Conservation (phyloP, 768 basidiomycete species). For the Dendrothele bispora region DNA sequence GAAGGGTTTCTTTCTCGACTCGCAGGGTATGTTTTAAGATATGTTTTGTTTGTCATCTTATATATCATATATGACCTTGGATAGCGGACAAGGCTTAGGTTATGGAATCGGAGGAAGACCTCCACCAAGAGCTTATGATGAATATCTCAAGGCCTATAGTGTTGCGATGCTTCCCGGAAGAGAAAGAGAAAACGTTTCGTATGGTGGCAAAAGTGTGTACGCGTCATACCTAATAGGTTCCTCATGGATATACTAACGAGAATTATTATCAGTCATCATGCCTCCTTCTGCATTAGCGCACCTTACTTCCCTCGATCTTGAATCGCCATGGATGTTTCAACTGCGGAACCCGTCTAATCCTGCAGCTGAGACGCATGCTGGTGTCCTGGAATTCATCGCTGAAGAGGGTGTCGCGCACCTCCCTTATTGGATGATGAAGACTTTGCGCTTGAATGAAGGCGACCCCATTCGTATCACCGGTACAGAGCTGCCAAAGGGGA, state of each 20-base stretch:
- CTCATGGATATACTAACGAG: not conserved
- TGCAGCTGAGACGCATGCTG: conserved; percentile 88
- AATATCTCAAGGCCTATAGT: conserved; percentile 93
- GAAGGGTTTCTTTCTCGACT: conserved; percentile 66
- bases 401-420: conserved; percentile 94
- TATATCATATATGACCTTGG: not conserved
- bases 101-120: conserved; percentile 45
- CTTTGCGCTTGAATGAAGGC: conserved; percentile 87
- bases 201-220: conserved; percentile 97
- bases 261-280: conserved; percentile 84
- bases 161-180: conserved; percentile 89
- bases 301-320: conserved; percentile 83
- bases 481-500: conserved; percentile 85
- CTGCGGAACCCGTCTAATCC: conserved; percentile 87
- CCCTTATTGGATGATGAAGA: conserved; percentile 99
- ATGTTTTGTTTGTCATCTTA: not conserved
- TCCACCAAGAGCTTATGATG: conserved; percentile 80
- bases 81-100: conserved; percentile 52
- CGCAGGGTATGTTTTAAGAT: conserved; percentile 56
- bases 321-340: conserved; percentile 95
- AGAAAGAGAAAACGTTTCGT: conserved; percentile 88
- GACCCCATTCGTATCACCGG: conserved; percentile 94
- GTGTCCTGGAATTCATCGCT: conserved; percentile 98
- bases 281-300: conserved; percentile 92
- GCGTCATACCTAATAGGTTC: conserved; percentile 19